Evolutionary conservation across 176 grass and related monocot species (phyloP), one percentile per base, ranked within the genome.

Genomic region (Themeda triandra): DNA sequence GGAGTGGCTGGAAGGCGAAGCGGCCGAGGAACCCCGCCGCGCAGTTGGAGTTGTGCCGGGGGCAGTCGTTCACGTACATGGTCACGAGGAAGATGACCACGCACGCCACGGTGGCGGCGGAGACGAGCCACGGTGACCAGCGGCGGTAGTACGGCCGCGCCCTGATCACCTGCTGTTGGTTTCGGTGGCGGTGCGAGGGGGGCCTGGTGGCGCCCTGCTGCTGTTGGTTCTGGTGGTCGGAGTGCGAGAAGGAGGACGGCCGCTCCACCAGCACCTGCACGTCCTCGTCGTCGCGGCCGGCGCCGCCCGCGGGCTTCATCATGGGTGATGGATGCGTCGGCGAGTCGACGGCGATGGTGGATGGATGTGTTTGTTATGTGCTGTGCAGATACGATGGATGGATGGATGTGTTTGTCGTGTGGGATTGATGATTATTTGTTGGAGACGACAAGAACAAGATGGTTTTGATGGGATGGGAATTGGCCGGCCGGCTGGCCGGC

Each of bases 31-130:
- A 88, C 0, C 82, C 53, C 7, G 54, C 37, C 13, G 76, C 89
- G 56, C 45, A 46, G 4, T 46, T 67, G 25, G 62, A 12, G 41
- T 24, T 80, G 79, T 83, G 85, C 13, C 63, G 42, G 10, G 87
- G 96, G 89, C 96, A 98, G 71, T 98, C 59, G 83, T 98, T 98
- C 63, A 98, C 69, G 78, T 77, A 92, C 96, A 98, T 98, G 80
- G 89, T 90, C 33, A 93, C 80, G 13, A 89, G 1, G 82, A 98
- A 98, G 81, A 87, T 33, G 23, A 19, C 21, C 42, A 91, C 73
- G 83, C 94, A 93, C 39, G 93, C 89, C 40, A 33, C 69, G 18
- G 87, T 29, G 41, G 91, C 84, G 28, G 73, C 67, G 23, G 91
- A 81, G 54, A 98, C 96, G 28, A 95, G 48, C 91, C 91, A 98